Percentiles rank a stretch among this genome's conserved stretches.
Conservation (phyloP, 1,139 yeast species). For the Spathaspora sp. region DNA sequence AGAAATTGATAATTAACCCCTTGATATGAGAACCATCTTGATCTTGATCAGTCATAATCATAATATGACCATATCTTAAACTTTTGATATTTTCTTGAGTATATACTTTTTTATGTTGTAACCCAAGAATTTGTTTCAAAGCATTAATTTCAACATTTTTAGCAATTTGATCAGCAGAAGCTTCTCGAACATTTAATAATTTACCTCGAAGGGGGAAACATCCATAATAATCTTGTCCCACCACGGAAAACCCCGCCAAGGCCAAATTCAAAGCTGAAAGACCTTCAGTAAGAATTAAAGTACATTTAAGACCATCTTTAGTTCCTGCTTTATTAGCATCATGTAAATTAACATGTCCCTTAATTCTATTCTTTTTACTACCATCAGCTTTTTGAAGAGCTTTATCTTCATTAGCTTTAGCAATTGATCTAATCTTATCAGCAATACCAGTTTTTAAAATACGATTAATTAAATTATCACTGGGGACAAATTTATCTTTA, state of each 20-base stretch:
- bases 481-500: slow-evolving; percentile 62
- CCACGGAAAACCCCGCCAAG: slow-evolving; percentile 90
- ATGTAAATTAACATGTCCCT: slow-evolving; percentile 85
- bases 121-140: slow-evolving; percentile 90
- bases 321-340: slow-evolving; percentile 99
- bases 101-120: slow-evolving; percentile 88
- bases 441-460: slow-evolving; percentile 75
- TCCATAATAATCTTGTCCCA: slow-evolving; percentile 94
- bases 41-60: slow-evolving; percentile 99
- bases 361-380: slow-evolving; percentile 76
- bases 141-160: slow-evolving; percentile 95
- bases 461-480: slow-evolving; percentile 74
- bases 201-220: slow-evolving; percentile 96
- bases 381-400: slow-evolving; percentile 93
- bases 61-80: slow-evolving; percentile 90
- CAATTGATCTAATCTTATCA: slow-evolving; percentile 79
- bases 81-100: slow-evolving; percentile 59
- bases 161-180: slow-evolving; percentile 88
- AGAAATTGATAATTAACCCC: slow-evolving; percentile 89
- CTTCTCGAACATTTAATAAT: slow-evolving; percentile 92
- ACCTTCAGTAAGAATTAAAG: slow-evolving; percentile 93
- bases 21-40: slow-evolving; percentile 99
- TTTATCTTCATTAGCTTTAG: slow-evolving; percentile 83
- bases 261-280: slow-evolving; percentile 95
- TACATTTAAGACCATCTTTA: slow-evolving; percentile 85